These are phyloP conservation scores for Brachypodium distachyon DNA, from an alignment of 202 grass and related monocot species.

Conservation along the genomic window DNA sequence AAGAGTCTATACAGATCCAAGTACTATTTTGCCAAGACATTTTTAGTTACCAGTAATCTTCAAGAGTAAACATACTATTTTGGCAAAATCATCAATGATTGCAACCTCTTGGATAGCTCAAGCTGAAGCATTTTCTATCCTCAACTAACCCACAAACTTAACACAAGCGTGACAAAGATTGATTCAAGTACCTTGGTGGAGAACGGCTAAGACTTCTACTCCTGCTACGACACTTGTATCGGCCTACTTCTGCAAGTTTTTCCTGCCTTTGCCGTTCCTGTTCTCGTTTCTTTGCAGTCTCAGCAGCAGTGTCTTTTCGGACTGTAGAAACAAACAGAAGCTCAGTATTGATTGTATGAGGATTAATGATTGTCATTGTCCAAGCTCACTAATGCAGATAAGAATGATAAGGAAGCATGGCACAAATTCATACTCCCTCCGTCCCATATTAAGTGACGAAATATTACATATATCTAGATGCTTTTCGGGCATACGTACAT, in stretches of 20 bases:
- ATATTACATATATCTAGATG: too few relatives aligned
- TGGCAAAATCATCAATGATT: not conserved
- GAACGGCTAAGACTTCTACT: constrained; percentile 67
- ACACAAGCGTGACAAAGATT: not conserved
- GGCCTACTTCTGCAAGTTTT: constrained; percentile 81
- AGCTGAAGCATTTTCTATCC: not conserved
- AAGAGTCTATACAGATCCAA: too few relatives aligned
- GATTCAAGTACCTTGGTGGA: constrained; percentile 70
- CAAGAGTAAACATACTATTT: not conserved
- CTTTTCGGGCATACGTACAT: too few relatives aligned
- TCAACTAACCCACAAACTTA: not conserved
- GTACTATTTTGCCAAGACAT: not conserved
- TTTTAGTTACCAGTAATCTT: not conserved
- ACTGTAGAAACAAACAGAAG: constrained; percentile 43
- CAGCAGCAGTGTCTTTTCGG: constrained; percentile 83
- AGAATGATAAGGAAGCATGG: too few relatives aligned
- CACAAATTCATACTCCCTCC: too few relatives aligned
- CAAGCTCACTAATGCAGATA: constrained; percentile 9
- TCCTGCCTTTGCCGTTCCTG: constrained; percentile 73
- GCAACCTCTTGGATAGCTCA: not conserved
- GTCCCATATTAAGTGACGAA: too few relatives aligned
- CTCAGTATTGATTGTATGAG: constrained; percentile 5
- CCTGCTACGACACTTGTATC: constrained; percentile 45
- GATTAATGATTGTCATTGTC: not conserved
- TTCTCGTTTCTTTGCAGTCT: constrained; percentile 83